phyloP scores from a whole-genome alignment of 1,284 basidiomycete genomes.

The Leccinum cinnamomeum region DNA sequence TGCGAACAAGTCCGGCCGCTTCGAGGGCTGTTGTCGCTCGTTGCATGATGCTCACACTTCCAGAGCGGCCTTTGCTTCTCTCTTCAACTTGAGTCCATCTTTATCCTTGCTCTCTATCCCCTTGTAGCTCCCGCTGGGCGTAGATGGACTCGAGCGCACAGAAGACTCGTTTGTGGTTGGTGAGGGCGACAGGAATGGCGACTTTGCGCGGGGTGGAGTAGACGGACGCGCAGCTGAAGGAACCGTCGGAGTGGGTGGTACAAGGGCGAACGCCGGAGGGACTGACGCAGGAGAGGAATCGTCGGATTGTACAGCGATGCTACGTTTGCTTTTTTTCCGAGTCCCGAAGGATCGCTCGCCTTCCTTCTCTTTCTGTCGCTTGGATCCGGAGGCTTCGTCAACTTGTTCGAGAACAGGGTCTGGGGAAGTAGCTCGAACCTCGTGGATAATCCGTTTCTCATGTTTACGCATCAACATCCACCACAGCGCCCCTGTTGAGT shows the following conservation, averaged over 20 bases:
- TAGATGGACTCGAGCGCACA: conserved; percentile 60
- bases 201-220: conserved; percentile 56
- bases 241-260: conserved; percentile 71
- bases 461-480: conserved; percentile 90
- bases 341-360: conserved; percentile 19
- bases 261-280: conserved; percentile 64
- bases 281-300: conserved; percentile 52
- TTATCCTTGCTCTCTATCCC: conserved; percentile 44
- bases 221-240: conserved; percentile 40
- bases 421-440: conserved; percentile 27
- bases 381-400: conserved; percentile 24
- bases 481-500: conserved; percentile 90
- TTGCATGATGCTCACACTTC: conserved; percentile 92
- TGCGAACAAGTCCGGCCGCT: conserved; percentile 75
- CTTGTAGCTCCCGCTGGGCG: conserved; percentile 56
- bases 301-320: conserved; percentile 31
- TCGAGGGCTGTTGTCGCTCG: conserved; percentile 87
- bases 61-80: conserved; percentile 64
- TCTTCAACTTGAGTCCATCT: conserved; percentile 47
- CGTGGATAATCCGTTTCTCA: conserved; percentile 57
- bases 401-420: conserved; percentile 34
- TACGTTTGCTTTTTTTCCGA: conserved; percentile 26
- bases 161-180: conserved; percentile 53
- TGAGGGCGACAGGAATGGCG: conserved; percentile 62
- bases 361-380: conserved; percentile 36